phyloP scores from a whole-genome alignment of 176 grass and related monocot genomes.

The Aechmea fasciata region DNA sequence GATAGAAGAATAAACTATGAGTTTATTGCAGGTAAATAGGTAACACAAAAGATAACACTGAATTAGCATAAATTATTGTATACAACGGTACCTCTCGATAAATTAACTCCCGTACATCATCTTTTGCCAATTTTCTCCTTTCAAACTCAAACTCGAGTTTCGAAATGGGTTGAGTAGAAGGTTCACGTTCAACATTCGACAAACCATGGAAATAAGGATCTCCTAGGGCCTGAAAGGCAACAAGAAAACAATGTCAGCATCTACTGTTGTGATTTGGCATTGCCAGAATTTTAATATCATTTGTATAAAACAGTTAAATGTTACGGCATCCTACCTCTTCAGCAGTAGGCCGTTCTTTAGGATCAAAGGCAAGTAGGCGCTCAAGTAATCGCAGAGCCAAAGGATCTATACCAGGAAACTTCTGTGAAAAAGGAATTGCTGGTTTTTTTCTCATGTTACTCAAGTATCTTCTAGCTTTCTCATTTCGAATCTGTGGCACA shows the following conservation, averaged over 20 bases:
- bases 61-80: neutral
- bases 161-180: slow-evolving; percentile 51
- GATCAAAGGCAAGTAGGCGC: slow-evolving; percentile 64
- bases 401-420: slow-evolving; percentile 59
- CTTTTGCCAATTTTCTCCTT: slow-evolving; percentile 74
- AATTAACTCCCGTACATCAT: slow-evolving; percentile 85
- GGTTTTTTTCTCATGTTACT: slow-evolving; percentile 54
- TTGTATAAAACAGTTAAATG: neutral
- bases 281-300: slow-evolving; percentile 5
- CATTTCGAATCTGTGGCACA: slow-evolving; percentile 57
- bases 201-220: slow-evolving; percentile 78
- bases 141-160: slow-evolving; percentile 97
- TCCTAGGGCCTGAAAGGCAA: slow-evolving; percentile 43
- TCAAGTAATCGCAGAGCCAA: slow-evolving; percentile 68
- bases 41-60: slow-evolving; percentile 1
- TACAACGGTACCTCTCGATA: slow-evolving; percentile 63
- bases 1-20: slow-evolving; percentile 9
- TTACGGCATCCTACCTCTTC: slow-evolving; percentile 41
- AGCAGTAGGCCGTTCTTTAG: slow-evolving; percentile 59
- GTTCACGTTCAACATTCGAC: slow-evolving; percentile 59
- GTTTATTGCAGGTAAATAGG: neutral
- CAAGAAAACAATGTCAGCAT: slow-evolving; percentile 27
- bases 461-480: slow-evolving; percentile 69
- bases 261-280: neutral
- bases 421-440: slow-evolving; percentile 50